A percentile compares a stretch with the other conserved stretches of the same genome.
Evolutionary conservation across 306 rosid species (phyloP).

Genomic region (Fragaria nilgerrensis): DNA sequence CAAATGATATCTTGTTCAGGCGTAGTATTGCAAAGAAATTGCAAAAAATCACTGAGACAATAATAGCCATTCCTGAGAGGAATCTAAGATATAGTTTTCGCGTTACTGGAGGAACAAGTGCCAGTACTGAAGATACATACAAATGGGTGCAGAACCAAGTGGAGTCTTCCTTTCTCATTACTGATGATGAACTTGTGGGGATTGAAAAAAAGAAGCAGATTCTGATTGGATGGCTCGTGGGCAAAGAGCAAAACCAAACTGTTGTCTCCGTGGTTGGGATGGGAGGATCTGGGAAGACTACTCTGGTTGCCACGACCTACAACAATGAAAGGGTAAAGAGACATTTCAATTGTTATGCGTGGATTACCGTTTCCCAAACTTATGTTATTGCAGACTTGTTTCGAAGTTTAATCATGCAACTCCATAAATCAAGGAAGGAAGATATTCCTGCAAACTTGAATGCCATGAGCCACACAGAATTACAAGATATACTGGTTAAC

Average conservation of each 20-base stretch:
- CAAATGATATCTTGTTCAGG: background rate
- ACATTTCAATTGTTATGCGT: background rate
- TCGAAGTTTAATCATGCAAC: background rate
- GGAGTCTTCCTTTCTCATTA: background rate
- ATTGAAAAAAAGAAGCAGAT: background rate
- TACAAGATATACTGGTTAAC: background rate
- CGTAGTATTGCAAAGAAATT: background rate
- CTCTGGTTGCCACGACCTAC: slow-evolving; percentile 1
- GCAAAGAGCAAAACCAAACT: background rate
- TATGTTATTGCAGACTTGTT: background rate
- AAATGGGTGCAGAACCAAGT: background rate
- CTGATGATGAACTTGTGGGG: background rate
- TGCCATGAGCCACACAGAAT: background rate
- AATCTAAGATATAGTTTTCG: background rate
- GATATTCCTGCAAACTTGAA: background rate
- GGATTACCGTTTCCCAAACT: slow-evolving; percentile 26
- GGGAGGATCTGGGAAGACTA: slow-evolving; percentile 9
- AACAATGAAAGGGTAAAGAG: background rate
- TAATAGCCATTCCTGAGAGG: background rate
- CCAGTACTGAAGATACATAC: background rate
- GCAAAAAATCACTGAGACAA: background rate
- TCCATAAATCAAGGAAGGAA: background rate
- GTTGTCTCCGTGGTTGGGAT: slow-evolving; percentile 10
- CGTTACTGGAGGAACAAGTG: background rate
- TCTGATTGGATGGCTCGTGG: background rate